phyloP scores from a whole-genome alignment of 2,329 filamentous ascomycete species.

The Nemania abortiva region DNA sequence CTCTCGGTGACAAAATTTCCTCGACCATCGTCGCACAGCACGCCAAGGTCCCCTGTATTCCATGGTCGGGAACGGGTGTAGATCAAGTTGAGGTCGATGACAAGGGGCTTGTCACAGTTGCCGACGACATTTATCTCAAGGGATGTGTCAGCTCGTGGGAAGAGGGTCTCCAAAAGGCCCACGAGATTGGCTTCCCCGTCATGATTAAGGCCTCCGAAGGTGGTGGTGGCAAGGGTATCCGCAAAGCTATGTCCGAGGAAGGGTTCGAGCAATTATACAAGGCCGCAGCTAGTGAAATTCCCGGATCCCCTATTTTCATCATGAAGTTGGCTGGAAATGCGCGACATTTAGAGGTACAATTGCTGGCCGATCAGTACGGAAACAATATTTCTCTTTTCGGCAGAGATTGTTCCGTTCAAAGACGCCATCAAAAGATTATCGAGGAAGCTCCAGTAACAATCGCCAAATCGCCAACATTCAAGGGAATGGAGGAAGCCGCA shows the following conservation, averaged over 20 bases:
- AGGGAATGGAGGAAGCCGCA: constrained; percentile 95
- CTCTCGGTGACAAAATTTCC: constrained; percentile 98
- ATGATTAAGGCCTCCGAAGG: constrained; percentile 99
- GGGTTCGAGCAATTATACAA: constrained; percentile 91
- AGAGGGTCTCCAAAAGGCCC: constrained; percentile 88
- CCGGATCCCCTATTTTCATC: constrained; percentile 99
- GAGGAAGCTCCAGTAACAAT: constrained; percentile 99
- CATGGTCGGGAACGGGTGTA: constrained; percentile 98
- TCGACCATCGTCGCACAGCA: constrained; percentile 99
- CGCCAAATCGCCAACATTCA: constrained; percentile 88
- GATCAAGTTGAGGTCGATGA: constrained; percentile 82
- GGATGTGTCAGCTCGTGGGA: constrained; percentile 91
- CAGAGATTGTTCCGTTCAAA: constrained; percentile 97
- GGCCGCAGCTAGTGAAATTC: constrained; percentile 96
- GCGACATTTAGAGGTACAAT: constrained; percentile 95
- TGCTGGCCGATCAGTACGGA: constrained; percentile 98
- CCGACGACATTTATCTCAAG: constrained; percentile 85
- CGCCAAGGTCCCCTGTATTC: constrained; percentile 94
- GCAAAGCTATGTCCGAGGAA: constrained; percentile 88
- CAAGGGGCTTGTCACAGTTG: constrained; percentile 90
- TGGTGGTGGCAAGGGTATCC: constrained; percentile 98
- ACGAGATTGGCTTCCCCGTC: constrained; percentile 95
- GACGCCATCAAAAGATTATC: constrained; percentile 99
- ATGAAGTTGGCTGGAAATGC: constrained; percentile 99
- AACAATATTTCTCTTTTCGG: constrained; percentile 99